Conservation (phyloP, 2,329 filamentous ascomycete species). For the Neopestalotiopsis clavispora region DNA sequence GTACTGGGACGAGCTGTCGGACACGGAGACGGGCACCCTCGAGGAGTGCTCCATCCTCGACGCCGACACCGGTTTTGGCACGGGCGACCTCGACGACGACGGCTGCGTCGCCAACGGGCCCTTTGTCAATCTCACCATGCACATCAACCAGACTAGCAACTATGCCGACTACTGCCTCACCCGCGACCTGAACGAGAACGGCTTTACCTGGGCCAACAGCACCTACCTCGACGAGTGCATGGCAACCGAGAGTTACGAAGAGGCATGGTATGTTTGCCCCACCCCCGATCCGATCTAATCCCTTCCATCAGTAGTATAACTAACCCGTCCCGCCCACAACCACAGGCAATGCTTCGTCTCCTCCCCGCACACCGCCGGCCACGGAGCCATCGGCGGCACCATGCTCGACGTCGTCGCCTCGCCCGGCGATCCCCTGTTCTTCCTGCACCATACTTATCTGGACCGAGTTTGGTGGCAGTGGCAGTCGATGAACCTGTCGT, state of each 20-base stretch:
- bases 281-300: not conserved
- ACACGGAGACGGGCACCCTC: conserved; percentile 21
- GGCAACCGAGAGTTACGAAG: conserved; percentile 13
- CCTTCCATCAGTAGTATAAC: no score
- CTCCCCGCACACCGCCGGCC: not conserved
- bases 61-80: conserved; percentile 13
- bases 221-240: conserved; percentile 15
- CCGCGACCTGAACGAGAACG: conserved; percentile 7
- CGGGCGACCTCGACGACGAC: conserved; percentile 27
- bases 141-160: conserved; percentile 20
- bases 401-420: conserved; percentile 21
- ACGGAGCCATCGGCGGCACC: conserved; percentile 5
- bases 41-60: conserved; percentile 25
- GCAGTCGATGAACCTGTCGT: conserved; percentile 29
- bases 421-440: conserved; percentile 42
- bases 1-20: conserved; percentile 9
- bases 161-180: conserved; percentile 10
- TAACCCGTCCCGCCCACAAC: not conserved
- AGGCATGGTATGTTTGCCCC: conserved; percentile 14
- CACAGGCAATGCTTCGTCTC: conserved; percentile 11
- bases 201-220: not conserved
- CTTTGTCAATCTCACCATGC: conserved; percentile 10
- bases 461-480: conserved; percentile 37
- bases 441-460: conserved; percentile 34
- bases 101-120: conserved; percentile 11